Conservation (phyloP, 2,329 filamentous ascomycete species). For the Botrytis fragariae region DNA sequence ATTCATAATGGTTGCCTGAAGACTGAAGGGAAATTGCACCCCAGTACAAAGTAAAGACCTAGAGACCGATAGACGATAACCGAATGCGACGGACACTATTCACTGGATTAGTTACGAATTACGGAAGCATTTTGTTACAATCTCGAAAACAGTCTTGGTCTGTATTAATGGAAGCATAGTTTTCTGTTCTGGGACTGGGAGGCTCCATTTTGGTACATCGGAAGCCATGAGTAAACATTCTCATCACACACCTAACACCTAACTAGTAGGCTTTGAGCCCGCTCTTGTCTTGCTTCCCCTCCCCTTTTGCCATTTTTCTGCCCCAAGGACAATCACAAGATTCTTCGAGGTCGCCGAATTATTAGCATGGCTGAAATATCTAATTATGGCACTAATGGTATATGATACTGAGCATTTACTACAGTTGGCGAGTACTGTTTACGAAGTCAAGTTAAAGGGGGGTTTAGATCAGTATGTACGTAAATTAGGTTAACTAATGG, state of each 20-base stretch:
- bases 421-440: not conserved
- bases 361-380: not conserved
- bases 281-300: constrained; percentile 1
- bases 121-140: not conserved
- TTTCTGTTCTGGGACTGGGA: constrained; percentile 8
- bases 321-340: constrained; percentile 2
- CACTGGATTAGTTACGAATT: constrained; percentile 11
- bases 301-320: not conserved
- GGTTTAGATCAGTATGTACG: not conserved
- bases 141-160: not conserved
- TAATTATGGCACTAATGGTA: constrained; percentile 13
- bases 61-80: constrained; percentile 3
- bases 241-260: constrained; percentile 1
- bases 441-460: not conserved
- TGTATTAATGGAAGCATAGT: not conserved
- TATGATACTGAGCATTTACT: not conserved
- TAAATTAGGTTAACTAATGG: not conserved
- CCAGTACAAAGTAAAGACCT: not conserved
- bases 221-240: constrained; percentile 2
- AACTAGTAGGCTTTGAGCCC: not conserved
- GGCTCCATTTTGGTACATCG: constrained; percentile 3
- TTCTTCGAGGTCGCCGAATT: constrained; percentile 14
- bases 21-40: not conserved
- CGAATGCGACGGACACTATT: not conserved
- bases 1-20: constrained; percentile 18